phyloP scores from a whole-genome alignment of 495 filamentous ascomycete genomes.

The Penicillium dipodomyicola region DNA sequence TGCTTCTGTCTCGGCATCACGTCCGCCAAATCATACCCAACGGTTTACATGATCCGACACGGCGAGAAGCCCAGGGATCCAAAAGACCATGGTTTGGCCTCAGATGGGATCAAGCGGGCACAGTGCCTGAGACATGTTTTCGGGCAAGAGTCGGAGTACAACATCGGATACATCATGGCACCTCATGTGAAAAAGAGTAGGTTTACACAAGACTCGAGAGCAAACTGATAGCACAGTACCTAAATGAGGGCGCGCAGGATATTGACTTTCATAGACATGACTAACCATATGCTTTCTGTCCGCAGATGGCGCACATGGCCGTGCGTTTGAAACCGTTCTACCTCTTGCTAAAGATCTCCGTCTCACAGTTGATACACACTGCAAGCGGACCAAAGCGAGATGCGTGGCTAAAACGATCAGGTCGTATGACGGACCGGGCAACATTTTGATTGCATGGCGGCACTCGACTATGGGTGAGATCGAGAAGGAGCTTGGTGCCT shows the following conservation, averaged over 20 bases:
- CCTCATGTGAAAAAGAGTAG: conserved; percentile 32
- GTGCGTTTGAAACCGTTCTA: conserved; percentile 49
- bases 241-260: not conserved
- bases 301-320: conserved; percentile 43
- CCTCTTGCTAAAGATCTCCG: conserved; percentile 50
- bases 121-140: conserved; percentile 48
- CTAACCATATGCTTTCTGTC: conserved; percentile 12
- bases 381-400: conserved; percentile 25
- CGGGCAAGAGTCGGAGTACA: conserved; percentile 38
- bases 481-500: conserved; percentile 20
- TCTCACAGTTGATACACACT: conserved; percentile 43
- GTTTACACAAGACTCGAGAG: conserved; percentile 2
- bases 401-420: conserved; percentile 27
- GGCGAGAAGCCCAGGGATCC: conserved; percentile 48
- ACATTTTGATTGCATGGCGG: conserved; percentile 37
- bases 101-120: conserved; percentile 43
- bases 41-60: conserved; percentile 54
- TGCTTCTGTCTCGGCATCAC: not conserved
- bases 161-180: conserved; percentile 50
- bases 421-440: conserved; percentile 25
- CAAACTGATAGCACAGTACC: not conserved
- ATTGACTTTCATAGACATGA: not conserved
- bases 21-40: conserved; percentile 18
- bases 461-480: conserved; percentile 27
- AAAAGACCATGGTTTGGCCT: conserved; percentile 39